Evolutionary conservation across 2,329 filamentous ascomycete species (phyloP).

Genomic region (Talaromyces rugulosus): DNA sequence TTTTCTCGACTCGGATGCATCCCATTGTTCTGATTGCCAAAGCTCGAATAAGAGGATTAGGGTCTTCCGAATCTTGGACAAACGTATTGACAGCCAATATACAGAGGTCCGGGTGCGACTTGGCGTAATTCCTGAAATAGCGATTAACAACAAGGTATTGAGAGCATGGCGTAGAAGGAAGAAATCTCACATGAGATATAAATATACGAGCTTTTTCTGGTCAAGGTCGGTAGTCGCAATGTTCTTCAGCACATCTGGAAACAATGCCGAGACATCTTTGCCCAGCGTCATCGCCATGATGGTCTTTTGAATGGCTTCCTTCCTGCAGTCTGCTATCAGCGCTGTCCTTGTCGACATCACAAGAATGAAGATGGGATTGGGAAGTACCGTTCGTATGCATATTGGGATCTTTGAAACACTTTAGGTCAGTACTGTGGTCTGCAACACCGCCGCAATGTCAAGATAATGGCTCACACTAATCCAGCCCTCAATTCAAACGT

Average conservation of each 20-base stretch:
- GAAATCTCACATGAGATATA: slow-evolving; percentile 81
- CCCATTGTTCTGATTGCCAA: slow-evolving; percentile 98
- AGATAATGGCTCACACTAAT: slow-evolving; percentile 56
- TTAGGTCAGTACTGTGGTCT: slow-evolving; percentile 27
- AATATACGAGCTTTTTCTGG: slow-evolving; percentile 98
- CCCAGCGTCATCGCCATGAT: slow-evolving; percentile 99
- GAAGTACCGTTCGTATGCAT: slow-evolving; percentile 85
- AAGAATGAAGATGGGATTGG: background rate
- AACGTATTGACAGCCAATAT: slow-evolving; percentile 99
- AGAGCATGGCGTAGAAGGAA: background rate
- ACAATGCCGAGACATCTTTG: slow-evolving; percentile 95
- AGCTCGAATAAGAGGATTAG: slow-evolving; percentile 90
- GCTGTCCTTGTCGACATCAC: slow-evolving; percentile 8
- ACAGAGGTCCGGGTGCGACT: slow-evolving; percentile 96
- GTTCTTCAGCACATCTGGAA: slow-evolving; percentile 97
- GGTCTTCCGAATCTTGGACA: slow-evolving; percentile 97
- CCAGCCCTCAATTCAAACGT: slow-evolving; percentile 96
- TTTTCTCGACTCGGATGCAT: slow-evolving; percentile 96
- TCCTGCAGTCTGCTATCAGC: slow-evolving; percentile 50
- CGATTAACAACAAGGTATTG: background rate
- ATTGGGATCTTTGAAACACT: slow-evolving; percentile 67
- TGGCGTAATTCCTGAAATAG: slow-evolving; percentile 84
- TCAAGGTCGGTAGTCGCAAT: slow-evolving; percentile 92
- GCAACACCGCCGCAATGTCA: slow-evolving; percentile 2
- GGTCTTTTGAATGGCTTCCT: slow-evolving; percentile 98